Evolutionary conservation across 108 stramenopile species (phyloP).

Genomic region (Cyclostephanos tholiformis): DNA sequence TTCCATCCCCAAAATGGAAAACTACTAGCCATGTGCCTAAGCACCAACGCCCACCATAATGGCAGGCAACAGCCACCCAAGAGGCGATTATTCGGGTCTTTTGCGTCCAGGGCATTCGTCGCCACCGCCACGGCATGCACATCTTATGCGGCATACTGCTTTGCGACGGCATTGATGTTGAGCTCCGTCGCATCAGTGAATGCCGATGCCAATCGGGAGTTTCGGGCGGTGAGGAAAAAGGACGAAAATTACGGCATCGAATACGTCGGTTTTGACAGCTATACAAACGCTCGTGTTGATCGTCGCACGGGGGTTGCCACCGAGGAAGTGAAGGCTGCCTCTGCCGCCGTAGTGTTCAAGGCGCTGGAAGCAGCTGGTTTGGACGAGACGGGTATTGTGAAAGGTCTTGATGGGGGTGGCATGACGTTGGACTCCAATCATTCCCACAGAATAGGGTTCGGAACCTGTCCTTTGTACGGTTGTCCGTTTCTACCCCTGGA

Average conservation of each 20-base stretch:
- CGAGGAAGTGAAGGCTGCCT: constrained; percentile 26
- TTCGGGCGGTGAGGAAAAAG: constrained; percentile 27
- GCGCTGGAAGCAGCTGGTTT: constrained; percentile 48
- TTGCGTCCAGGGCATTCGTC: constrained; percentile 28
- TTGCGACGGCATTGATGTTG: constrained; percentile 18
- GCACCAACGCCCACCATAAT: not conserved
- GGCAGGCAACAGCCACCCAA: not conserved
- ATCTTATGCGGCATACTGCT: constrained; percentile 37
- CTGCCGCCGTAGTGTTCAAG: constrained; percentile 15
- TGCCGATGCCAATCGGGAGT: constrained; percentile 12
- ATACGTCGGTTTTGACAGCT: constrained; percentile 46
- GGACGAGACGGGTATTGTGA: constrained; percentile 36
- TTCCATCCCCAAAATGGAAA: too few relatives aligned
- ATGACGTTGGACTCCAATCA: constrained; percentile 40
- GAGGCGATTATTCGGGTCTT: constrained; percentile 12
- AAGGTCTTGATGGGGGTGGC: constrained; percentile 5
- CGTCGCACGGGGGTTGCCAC: constrained; percentile 32
- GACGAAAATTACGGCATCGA: constrained; percentile 54
- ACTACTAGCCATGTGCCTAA: constrained; percentile 6
- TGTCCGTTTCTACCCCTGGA: constrained; percentile 69
- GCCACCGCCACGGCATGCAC: constrained; percentile 42
- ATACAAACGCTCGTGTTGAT: constrained; percentile 29
- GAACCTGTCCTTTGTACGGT: constrained; percentile 64
- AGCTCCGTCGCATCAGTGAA: constrained; percentile 3
- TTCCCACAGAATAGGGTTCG: constrained; percentile 28